Base-by-base conservation (phyloP, 1,284 basidiomycete genomes). In the Xerocomus nothofagi region DNA sequence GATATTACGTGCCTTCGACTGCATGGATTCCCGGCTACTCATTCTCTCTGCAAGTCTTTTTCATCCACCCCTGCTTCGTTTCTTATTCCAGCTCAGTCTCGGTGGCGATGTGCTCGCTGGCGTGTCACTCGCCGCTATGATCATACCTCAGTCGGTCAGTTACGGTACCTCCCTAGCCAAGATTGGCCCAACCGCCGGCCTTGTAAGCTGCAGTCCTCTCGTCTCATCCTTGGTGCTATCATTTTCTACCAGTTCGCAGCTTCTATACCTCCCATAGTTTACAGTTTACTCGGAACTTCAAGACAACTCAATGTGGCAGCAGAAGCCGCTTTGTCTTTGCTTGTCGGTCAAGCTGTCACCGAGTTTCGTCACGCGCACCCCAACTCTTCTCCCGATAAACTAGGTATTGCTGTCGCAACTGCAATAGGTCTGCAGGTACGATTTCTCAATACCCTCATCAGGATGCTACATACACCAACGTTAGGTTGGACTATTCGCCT, bases 71-170 rank as follows among this genome's bases (percentile, higher is more conserved):
- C 9, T n/a, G 34, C 44, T 2, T 30, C 3, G 7, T 37, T 6
- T 46, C 50, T 62, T 50, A 60, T 47, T 39, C 40, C 39, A 40
- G 40, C 41, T 18, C 60, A 92, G 89, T 39, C 75, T 95, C 26
- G 79, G 80, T 8, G 91, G 92, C 11, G 93, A 97, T 68, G 59
- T 91, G 8, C 75, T 92, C 0, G 91, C 91, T 12, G 94, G 93
- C 4, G 62, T 94, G 15, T 94, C 93, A 0, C 84, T 96, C 7
- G 90, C 93, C 8, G 91, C 88, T 53, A 85, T 97, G 72, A 77
- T 97, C 40, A 91, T 97, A 56, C 94, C 94, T 4, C 91, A 93
- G 67, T 91, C 89, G 2, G 90, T 98, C 70, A 92, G 90, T 60
- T 98, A 97, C 65, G 93, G 93, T 3, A 86, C 87, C 1, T 87